Conservation (phyloP, 805 yeast genomes). For the Wickerhamiella kazuoi region DNA sequence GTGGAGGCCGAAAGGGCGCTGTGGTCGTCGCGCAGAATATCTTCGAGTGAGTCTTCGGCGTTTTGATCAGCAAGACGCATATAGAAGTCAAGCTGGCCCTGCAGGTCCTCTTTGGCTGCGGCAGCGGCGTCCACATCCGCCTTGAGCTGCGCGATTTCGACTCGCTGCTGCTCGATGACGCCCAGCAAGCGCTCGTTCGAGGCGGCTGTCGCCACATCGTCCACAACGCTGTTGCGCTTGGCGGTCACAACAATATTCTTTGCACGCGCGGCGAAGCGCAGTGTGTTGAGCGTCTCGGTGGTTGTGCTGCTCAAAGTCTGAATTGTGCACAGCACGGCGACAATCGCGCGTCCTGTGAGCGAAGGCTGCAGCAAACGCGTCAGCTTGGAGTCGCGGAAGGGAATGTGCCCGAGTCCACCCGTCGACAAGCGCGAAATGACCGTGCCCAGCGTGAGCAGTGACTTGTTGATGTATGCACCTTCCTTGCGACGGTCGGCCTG, state of each 20-base stretch:
- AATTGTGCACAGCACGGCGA: constrained; percentile 74
- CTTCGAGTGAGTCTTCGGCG: constrained; percentile 14
- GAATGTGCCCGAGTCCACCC: constrained; percentile 44
- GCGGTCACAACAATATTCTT: constrained; percentile 65
- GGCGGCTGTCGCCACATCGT: constrained; percentile 27
- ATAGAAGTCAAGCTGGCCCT: constrained; percentile 12
- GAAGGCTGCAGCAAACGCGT: constrained; percentile 87
- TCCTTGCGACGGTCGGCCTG: constrained; percentile 74
- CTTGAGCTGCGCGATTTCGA: constrained; percentile 28
- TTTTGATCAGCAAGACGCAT: constrained; percentile 4
- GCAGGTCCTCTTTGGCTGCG: constrained; percentile 12
- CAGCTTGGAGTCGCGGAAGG: constrained; percentile 83
- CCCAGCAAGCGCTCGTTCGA: constrained; percentile 35
- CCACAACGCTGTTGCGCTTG: constrained; percentile 24
- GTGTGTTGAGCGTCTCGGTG: constrained; percentile 72
- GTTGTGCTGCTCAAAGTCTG: constrained; percentile 40
- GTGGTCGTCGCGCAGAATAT: constrained; percentile 3
- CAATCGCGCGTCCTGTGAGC: constrained; percentile 67
- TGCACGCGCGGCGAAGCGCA: constrained; percentile 86
- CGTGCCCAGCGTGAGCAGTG: constrained; percentile 74
- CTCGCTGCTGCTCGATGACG: constrained; percentile 44
- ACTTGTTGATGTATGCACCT: constrained; percentile 84
- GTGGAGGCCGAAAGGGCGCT: neutral
- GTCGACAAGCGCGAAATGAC: constrained; percentile 69
- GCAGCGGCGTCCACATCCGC: constrained; percentile 6